Percentiles rank a stretch among this genome's conserved stretches.
Evolutionary conservation across 2,329 filamentous ascomycete genomes (phyloP).

Genomic region (Ceratocystis variospora): DNA sequence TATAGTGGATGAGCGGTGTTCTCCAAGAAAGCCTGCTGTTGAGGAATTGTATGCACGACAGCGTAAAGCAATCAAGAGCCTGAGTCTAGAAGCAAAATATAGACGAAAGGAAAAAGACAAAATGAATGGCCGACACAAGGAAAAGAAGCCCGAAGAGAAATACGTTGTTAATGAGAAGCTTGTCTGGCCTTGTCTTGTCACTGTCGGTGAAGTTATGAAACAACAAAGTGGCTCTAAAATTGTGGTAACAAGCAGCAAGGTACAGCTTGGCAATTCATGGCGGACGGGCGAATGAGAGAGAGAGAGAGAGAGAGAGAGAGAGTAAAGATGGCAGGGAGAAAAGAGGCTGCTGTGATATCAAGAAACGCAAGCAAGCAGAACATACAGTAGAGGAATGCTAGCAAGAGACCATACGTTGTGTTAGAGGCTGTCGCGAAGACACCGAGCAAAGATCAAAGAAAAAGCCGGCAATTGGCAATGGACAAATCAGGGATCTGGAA

Average conservation of each 20-base stretch:
- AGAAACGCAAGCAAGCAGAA: too few relatives aligned
- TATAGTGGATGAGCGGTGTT: not conserved
- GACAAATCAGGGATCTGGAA: not conserved
- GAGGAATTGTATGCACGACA: not conserved
- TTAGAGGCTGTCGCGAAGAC: too few relatives aligned
- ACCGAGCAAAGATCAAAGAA: not conserved
- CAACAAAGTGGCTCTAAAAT: conserved; percentile 6
- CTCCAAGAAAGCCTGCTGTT: not conserved
- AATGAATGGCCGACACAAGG: not conserved
- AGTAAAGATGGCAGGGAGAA: not conserved
- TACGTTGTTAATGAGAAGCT: not conserved
- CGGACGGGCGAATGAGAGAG: not conserved
- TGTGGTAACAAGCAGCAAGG: not conserved
- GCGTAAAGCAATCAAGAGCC: not conserved
- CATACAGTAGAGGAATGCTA: too few relatives aligned
- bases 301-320: not conserved
- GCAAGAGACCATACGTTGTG: too few relatives aligned
- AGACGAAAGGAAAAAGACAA: not conserved
- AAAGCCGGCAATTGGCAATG: not conserved
- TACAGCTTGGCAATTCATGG: not conserved
- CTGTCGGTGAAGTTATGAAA: not conserved
- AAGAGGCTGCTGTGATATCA: not conserved
- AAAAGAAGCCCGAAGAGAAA: not conserved
- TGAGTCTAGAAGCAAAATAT: not conserved
- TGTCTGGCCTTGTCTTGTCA: not conserved